These are phyloP conservation scores for Cicer chorassanicum DNA, from an alignment of 306 rosid species.

Conservation along the genomic window DNA sequence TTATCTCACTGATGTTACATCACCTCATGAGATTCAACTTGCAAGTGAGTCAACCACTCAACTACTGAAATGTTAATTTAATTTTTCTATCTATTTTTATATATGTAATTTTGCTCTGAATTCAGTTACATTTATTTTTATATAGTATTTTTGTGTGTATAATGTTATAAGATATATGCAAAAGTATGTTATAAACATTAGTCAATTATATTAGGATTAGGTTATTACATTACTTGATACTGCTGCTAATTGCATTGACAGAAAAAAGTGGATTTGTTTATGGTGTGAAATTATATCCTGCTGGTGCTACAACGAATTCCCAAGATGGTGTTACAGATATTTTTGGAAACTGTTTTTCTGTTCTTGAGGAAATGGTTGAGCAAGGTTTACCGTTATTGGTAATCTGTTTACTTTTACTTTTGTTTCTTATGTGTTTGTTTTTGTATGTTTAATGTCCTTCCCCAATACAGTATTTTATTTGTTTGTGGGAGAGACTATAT, in stretches of 20 bases:
- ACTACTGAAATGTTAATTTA: background rate
- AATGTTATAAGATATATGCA: background rate
- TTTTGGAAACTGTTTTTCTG: constrained; percentile 81
- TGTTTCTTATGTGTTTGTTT: constrained; percentile 14
- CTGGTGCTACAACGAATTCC: constrained; percentile 95
- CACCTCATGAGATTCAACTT: constrained; percentile 73
- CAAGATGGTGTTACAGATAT: constrained; percentile 94
- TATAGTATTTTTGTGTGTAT: constrained; percentile 10
- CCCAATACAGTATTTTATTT: background rate
- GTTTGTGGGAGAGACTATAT: background rate
- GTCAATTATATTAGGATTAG: too few relatives aligned
- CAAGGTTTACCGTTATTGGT: constrained; percentile 84
- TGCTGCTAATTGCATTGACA: constrained; percentile 48
- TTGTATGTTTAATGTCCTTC: background rate
- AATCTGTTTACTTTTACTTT: constrained; percentile 32
- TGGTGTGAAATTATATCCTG: constrained; percentile 93
- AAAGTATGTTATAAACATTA: too few relatives aligned
- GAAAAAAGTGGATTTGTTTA: constrained; percentile 74
- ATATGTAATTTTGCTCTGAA: background rate
- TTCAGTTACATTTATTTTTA: background rate
- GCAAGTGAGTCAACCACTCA: constrained; percentile 66
- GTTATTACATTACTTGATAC: constrained; percentile 14
- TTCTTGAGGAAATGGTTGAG: constrained; percentile 82
- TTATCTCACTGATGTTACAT: constrained; percentile 82
- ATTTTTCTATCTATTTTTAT: constrained; percentile 1